Evolutionary conservation across 805 yeast species (phyloP), one percentile per base, ranked within the genome.

Genomic region (Wickerhamomyces subpelliculosus): DNA sequence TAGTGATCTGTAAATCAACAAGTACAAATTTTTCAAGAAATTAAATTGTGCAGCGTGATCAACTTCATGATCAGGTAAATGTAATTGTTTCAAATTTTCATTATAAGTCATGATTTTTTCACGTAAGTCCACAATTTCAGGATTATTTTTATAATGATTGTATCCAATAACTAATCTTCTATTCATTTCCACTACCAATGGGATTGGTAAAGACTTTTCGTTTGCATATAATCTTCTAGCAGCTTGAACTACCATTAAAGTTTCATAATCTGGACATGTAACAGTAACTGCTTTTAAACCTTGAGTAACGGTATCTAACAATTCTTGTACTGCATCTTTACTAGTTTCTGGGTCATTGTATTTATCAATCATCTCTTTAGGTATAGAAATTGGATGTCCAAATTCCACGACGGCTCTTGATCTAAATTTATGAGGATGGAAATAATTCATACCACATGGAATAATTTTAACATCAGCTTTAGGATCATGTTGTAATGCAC

Each of bases 361-460:
- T 58, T 73, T 75, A 16, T 68, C 72, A 5, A 87, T 84, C 39
- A 86, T 64, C 27, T 72, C 75, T 18, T 63, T 61, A 4, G 74
- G 60, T 27, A 93, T 78, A 36, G 75, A 80, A 39, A 89, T 75
- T 7, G 96, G 96, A 39, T 78, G 72, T 13, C 98, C 98, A 62
- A 89, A 90, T 61, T 90, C 98, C 34, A 93, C 73, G 14, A 90
- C 96, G 3, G 96, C 97, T 50, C 98, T 73, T 7, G 96, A 86
- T 60, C 98, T 74, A 64, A 93, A 90, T 58, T 85, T 88, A 64
- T 90, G 95, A 5, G 96, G 90, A 55, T 86, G 95, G 72, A 90
- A 90, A 62, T 90, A 90, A 62, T 90, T 90, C 90, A 93, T 82
- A 30, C 98, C 98, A 57, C 96, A 88, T 4, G 97, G 97, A 12